Evolutionary conservation across 768 basidiomycete species (phyloP).

Genomic region (Sistotremastrum niveocremeum): DNA sequence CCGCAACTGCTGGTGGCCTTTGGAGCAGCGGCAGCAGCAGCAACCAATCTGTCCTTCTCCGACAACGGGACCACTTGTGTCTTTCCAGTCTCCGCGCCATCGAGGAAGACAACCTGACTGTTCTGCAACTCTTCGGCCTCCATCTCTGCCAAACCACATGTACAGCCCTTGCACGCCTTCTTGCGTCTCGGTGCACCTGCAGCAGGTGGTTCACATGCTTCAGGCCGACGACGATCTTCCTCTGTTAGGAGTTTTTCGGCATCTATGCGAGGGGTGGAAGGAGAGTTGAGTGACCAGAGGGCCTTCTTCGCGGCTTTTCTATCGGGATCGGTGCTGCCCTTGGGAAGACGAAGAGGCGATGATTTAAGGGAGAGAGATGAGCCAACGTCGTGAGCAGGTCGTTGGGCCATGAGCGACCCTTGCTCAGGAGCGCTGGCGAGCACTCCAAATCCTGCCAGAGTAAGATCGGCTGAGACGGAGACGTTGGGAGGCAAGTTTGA

Average conservation of each 20-base stretch:
- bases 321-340: constrained; percentile 30
- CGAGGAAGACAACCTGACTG: constrained; percentile 54
- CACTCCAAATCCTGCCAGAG: constrained; percentile 50
- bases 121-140: constrained; percentile 64
- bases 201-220: constrained; percentile 56
- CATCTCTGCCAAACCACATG: constrained; percentile 90
- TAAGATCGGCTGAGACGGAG: constrained; percentile 43
- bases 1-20: constrained; percentile 96
- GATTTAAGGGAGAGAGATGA: constrained; percentile 30
- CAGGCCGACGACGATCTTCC: constrained; percentile 70
- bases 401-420: constrained; percentile 51
- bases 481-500: constrained; percentile 33
- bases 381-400: constrained; percentile 36
- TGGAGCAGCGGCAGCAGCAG: constrained; percentile 56
- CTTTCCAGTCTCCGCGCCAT: constrained; percentile 49
- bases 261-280: constrained; percentile 64
- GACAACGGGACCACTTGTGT: constrained; percentile 25
- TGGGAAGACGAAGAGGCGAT: constrained; percentile 18
- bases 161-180: constrained; percentile 92
- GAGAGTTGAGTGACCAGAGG: constrained; percentile 69
- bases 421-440: constrained; percentile 28
- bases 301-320: constrained; percentile 74
- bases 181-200: constrained; percentile 47
- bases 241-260: constrained; percentile 73
- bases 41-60: constrained; percentile 52